Conservation (phyloP, 176 grass and related monocot genomes). For the Canna indica region DNA sequence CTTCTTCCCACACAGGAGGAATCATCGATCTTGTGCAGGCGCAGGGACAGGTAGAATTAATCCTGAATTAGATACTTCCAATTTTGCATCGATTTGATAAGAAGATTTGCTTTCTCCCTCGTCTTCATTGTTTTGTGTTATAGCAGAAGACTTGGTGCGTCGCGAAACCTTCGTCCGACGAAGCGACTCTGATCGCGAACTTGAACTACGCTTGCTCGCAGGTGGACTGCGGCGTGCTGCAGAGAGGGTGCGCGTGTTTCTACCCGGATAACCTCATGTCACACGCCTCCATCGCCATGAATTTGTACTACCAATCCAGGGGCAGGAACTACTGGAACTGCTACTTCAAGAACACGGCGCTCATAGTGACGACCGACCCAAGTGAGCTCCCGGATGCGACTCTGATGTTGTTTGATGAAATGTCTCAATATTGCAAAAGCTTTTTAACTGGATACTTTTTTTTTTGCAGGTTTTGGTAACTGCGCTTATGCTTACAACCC, state of each 20-base stretch:
- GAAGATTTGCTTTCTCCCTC: too few relatives aligned
- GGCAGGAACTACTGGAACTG: constrained; percentile 34
- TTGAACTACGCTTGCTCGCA: constrained; percentile 14
- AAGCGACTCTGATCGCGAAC: constrained; percentile 18
- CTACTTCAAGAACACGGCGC: constrained; percentile 20
- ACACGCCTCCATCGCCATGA: constrained; percentile 42
- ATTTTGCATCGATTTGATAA: background rate
- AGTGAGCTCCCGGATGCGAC: constrained; percentile 1
- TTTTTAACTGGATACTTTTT: background rate
- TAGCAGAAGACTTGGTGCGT: constrained; percentile 39
- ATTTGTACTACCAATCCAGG: constrained; percentile 33
- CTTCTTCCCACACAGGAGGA: background rate
- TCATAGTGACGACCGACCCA: constrained; percentile 25
- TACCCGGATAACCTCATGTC: constrained; percentile 31
- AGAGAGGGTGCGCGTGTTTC: constrained; percentile 21
- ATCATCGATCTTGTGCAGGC: background rate
- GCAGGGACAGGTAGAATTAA: background rate
- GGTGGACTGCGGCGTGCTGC: constrained; percentile 22
- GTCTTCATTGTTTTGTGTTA: too few relatives aligned
- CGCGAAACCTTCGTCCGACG: constrained; percentile 27
- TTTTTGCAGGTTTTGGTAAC: constrained; percentile 8
- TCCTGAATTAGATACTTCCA: background rate
- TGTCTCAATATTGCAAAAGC: background rate
- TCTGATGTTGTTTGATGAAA: background rate
- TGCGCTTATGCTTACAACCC: background rate